A percentile compares a stretch with the other conserved stretches of the same genome.
Conservation (phyloP, 2,329 filamentous ascomycete genomes). For the Alternaria sp. region DNA sequence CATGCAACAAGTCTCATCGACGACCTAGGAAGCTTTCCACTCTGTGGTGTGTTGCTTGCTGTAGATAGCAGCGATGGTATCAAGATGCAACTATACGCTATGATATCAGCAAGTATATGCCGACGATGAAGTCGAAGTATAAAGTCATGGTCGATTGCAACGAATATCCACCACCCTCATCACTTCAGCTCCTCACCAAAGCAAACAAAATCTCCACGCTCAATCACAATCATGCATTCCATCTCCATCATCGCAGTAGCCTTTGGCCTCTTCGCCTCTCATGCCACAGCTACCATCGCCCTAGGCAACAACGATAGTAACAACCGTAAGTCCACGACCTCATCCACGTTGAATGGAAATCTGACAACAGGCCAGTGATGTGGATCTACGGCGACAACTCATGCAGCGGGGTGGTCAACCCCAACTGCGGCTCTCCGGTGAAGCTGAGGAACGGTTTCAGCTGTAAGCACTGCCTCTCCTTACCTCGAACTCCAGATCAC, state of each 20-base stretch:
- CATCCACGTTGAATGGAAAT: not conserved
- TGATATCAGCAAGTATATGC: not conserved
- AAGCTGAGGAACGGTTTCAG: not conserved
- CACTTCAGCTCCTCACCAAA: not conserved
- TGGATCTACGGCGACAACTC: not conserved
- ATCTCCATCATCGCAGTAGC: not conserved
- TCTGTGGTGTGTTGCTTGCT: not conserved
- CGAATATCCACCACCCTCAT: not conserved
- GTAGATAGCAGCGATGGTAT: not conserved
- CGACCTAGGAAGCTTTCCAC: not conserved
- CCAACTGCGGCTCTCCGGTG: not conserved
- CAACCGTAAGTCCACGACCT: not conserved
- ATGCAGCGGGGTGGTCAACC: not conserved
- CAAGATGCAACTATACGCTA: not conserved
- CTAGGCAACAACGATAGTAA: not conserved
- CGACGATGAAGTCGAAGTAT: not conserved
- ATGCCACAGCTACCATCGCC: not conserved
- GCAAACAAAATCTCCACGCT: not conserved
- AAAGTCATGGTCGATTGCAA: not conserved
- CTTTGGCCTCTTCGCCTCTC: not conserved
- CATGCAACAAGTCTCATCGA: not conserved
- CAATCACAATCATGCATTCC: not conserved
- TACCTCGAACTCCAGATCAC: rapidly evolving
- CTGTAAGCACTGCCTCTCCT: not conserved
- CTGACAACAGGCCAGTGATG: not conserved